Percentiles rank a stretch among this genome's conserved stretches.
phyloP scores from a whole-genome alignment of 73 alveolate species.

The Paramecium tetraurelia region DNA sequence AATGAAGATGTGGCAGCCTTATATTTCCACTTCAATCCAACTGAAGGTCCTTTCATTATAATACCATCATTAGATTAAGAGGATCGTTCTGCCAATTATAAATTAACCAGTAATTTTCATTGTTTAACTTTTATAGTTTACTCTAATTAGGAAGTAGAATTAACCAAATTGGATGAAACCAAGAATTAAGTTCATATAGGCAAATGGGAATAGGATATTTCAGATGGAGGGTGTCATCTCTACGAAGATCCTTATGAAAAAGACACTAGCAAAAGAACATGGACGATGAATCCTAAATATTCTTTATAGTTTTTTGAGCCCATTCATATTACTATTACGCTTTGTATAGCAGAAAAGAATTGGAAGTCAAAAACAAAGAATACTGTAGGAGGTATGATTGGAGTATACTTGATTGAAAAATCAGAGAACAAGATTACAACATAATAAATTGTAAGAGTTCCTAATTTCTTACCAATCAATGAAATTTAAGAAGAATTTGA shows the following conservation, averaged over 20 bases:
- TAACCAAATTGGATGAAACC: conserved; percentile 77
- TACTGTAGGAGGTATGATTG: conserved; percentile 92
- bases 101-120: conserved; percentile 62
- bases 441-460: conserved; percentile 48
- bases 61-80: conserved; percentile 81
- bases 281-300: conserved; percentile 85
- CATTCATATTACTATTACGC: conserved; percentile 73
- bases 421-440: conserved; percentile 59
- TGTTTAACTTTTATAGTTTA: conserved; percentile 36
- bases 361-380: conserved; percentile 86
- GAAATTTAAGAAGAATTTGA: conserved; percentile 77
- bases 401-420: conserved; percentile 79
- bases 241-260: conserved; percentile 81
- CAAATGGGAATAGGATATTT: conserved; percentile 78
- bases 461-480: conserved; percentile 93
- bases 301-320: conserved; percentile 68
- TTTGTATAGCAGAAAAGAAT: conserved; percentile 83
- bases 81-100: conserved; percentile 74
- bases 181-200: conserved; percentile 80
- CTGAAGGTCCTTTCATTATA: conserved; percentile 86
- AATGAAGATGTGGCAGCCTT: conserved; percentile 87
- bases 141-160: conserved; percentile 79
- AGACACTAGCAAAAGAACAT: conserved; percentile 72
- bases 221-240: conserved; percentile 90
- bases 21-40: conserved; percentile 78